These are phyloP conservation scores for Dothideomycetidae sp. DNA, from an alignment of 2,329 filamentous ascomycete genomes.

Conservation along the genomic window DNA sequence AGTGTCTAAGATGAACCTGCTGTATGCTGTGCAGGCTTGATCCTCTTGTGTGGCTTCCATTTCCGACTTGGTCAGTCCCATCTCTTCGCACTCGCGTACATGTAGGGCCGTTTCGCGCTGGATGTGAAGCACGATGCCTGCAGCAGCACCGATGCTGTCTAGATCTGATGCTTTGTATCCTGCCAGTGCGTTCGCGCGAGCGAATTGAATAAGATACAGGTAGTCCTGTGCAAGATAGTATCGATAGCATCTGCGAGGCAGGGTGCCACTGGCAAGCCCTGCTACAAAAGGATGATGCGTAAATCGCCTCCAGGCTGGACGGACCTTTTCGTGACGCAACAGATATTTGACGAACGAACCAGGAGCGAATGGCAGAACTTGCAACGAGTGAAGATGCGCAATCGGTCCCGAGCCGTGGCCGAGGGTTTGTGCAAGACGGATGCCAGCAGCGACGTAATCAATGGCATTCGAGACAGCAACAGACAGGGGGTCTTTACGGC, in stretches of 20 bases:
- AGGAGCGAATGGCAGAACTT: conserved; percentile 52
- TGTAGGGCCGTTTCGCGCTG: conserved; percentile 69
- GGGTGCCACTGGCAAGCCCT: conserved; percentile 57
- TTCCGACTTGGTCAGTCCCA: conserved; percentile 59
- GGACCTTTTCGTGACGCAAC: conserved; percentile 60
- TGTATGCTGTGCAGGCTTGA: conserved; percentile 72
- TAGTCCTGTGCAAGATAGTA: conserved; percentile 88
- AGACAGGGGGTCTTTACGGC: conserved; percentile 42
- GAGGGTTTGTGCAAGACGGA: conserved; percentile 47
- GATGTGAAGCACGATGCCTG: conserved; percentile 61
- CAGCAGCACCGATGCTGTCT: conserved; percentile 53
- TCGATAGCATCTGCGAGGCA: conserved; percentile 68
- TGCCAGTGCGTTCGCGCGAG: conserved; percentile 70
- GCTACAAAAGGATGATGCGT: conserved; percentile 73
- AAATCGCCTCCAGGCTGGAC: conserved; percentile 57
- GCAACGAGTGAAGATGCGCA: conserved; percentile 64
- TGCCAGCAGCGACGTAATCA: conserved; percentile 57
- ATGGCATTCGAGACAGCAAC: conserved; percentile 53
- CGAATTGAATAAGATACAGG: conserved; percentile 76
- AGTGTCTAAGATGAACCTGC: conserved; percentile 62
- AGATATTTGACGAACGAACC: conserved; percentile 76
- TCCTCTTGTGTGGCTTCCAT: conserved; percentile 62
- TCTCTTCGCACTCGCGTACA: conserved; percentile 64
- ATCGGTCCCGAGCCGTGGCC: conserved; percentile 58
- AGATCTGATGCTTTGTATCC: conserved; percentile 71